Evolutionary conservation across 129 eudicot species (phyloP).

Genomic region (Flaveria linearis): DNA sequence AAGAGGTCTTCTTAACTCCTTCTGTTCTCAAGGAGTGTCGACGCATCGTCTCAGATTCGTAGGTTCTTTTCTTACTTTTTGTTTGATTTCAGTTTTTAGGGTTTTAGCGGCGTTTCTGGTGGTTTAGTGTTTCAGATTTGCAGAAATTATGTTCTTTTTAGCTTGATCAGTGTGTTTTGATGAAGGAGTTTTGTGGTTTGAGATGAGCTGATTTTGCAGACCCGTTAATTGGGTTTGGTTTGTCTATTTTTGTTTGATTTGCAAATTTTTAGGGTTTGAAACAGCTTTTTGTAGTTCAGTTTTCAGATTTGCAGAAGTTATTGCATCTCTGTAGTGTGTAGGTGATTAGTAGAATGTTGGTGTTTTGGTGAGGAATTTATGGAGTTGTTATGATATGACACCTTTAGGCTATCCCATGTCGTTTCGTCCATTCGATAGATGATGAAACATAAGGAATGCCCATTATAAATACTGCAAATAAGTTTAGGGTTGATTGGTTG

Average conservation of each 20-base stretch:
- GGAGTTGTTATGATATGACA: not conserved
- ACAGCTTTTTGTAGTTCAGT: conserved; percentile 8
- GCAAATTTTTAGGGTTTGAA: not conserved
- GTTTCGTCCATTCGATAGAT: too few species aligned
- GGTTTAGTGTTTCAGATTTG: not conserved
- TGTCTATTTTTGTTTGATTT: not conserved
- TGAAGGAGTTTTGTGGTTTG: not conserved
- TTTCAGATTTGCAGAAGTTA: not conserved
- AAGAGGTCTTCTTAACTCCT: conserved; percentile 92
- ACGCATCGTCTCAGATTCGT: conserved; percentile 86
- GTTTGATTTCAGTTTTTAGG: conserved; percentile 6
- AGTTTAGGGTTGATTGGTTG: not conserved
- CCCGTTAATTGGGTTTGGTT: not conserved
- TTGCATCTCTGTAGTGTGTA: not conserved
- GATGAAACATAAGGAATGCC: not conserved
- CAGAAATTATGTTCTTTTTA: not conserved
- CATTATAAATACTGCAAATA: not conserved
- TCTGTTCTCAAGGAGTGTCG: conserved; percentile 90
- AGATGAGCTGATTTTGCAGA: not conserved
- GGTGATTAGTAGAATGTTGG: conserved; percentile 13
- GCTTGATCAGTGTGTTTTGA: not conserved
- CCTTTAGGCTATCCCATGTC: too few species aligned
- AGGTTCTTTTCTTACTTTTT: conserved; percentile 35
- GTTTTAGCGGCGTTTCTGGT: conserved; percentile 6
- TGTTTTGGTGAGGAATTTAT: not conserved